A percentile compares a stretch with the other conserved stretches of the same genome.
Conservation (phyloP, 192 early-diverging fungal genomes). For the Phlyctochytrium bullatum region DNA sequence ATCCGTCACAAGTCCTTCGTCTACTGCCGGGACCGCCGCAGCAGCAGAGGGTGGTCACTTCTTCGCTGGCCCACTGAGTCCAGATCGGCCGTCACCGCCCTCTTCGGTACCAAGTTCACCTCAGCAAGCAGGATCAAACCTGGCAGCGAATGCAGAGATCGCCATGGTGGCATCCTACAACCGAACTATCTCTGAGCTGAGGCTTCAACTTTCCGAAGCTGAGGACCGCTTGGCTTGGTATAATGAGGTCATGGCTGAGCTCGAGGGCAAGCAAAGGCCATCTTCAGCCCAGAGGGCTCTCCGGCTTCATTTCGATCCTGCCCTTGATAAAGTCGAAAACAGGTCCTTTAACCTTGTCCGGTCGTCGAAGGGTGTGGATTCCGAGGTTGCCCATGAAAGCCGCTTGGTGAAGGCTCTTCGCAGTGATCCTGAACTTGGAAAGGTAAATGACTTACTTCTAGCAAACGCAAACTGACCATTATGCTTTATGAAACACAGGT, state of each 20-base stretch:
- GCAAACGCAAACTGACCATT: too few relatives aligned
- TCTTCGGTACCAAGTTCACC: background rate
- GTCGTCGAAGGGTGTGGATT: background rate
- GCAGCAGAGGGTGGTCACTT: background rate
- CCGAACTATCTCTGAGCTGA: constrained; percentile 38
- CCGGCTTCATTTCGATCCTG: background rate
- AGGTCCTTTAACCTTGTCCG: background rate
- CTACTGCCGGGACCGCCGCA: background rate
- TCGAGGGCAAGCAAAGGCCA: constrained; percentile 10
- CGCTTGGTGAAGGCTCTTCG: constrained; percentile 29
- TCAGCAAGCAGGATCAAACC: background rate
- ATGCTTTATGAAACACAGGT: background rate
- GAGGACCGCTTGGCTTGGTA: constrained; percentile 52
- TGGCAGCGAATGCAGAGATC: background rate
- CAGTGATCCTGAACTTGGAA: constrained; percentile 24
- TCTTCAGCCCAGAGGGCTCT: background rate
- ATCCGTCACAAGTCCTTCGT: background rate
- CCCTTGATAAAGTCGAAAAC: background rate
- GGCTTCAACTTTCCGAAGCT: constrained; percentile 36
- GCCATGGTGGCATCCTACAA: constrained; percentile 35
- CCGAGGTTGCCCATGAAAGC: constrained; percentile 32
- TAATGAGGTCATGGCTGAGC: constrained; percentile 37
- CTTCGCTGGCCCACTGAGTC: background rate
- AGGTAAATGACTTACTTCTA: constrained; percentile 14
- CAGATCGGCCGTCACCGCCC: background rate